A percentile compares a stretch with the other conserved stretches of the same genome.
These are phyloP conservation scores for Acanthamoeba royreba DNA, from an alignment of 208 protist species.

Conservation along the genomic window DNA sequence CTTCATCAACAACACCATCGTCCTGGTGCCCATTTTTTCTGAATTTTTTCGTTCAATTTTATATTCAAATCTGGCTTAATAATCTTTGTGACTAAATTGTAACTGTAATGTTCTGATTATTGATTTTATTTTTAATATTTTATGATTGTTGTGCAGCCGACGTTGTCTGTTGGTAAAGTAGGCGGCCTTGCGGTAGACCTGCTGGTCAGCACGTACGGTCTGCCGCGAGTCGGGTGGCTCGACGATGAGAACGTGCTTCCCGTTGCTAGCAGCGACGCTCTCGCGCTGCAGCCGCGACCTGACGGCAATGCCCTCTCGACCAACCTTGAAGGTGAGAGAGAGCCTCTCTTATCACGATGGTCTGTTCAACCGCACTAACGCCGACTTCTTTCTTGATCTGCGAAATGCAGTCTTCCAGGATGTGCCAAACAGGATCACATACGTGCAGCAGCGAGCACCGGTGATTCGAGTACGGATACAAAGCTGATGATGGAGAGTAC, in stretches of 20 bases:
- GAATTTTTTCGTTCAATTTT: background rate
- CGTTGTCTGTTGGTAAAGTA: background rate
- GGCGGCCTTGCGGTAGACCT: background rate
- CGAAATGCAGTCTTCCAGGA: background rate
- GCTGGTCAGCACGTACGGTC: background rate
- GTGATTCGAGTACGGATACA: background rate
- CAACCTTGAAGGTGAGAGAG: slow-evolving; percentile 15
- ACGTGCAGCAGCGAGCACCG: background rate
- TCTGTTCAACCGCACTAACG: background rate
- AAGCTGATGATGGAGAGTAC: background rate
- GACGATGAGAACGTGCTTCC: slow-evolving; percentile 28
- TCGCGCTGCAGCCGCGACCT: background rate
- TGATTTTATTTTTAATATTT: background rate
- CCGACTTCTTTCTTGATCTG: background rate
- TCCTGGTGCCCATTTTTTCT: background rate
- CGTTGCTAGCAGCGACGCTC: background rate
- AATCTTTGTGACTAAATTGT: too few species aligned
- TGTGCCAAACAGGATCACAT: background rate
- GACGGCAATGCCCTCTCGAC: slow-evolving; percentile 1
- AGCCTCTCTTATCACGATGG: background rate
- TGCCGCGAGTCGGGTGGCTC: background rate
- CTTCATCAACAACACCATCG: background rate
- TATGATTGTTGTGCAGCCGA: background rate
- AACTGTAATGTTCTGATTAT: background rate
- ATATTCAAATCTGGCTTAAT: too few species aligned